These are phyloP conservation scores for Stemphylium vesicarium DNA, from an alignment of 2,329 filamentous ascomycete species.

Conservation along the genomic window DNA sequence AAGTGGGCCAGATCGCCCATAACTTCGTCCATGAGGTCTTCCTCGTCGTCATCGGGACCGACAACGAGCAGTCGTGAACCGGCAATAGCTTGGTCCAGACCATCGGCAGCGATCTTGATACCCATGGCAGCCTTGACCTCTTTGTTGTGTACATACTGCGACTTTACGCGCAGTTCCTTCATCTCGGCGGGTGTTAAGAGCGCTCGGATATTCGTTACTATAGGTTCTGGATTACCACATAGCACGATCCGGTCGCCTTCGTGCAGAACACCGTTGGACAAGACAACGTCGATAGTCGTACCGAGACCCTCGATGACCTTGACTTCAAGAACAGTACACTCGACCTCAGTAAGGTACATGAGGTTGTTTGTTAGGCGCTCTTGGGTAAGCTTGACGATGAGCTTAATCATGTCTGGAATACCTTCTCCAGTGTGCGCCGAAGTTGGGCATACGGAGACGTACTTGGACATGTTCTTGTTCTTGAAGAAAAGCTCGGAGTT, in stretches of 20 bases:
- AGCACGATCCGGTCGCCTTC: conserved; percentile 95
- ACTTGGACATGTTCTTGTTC: conserved; percentile 95
- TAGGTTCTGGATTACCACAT: conserved; percentile 95
- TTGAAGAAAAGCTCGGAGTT: conserved; percentile 97
- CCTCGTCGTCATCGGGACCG: conserved; percentile 93
- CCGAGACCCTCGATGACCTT: conserved; percentile 99
- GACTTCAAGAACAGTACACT: conserved; percentile 97
- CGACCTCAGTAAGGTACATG: conserved; percentile 98
- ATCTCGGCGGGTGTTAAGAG: conserved; percentile 91
- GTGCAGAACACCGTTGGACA: conserved; percentile 92
- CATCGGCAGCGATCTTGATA: conserved; percentile 98
- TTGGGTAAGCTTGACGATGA: conserved; percentile 89
- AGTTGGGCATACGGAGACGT: conserved; percentile 94
- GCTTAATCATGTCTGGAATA: conserved; percentile 98
- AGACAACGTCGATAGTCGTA: conserved; percentile 96
- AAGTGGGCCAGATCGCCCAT: conserved; percentile 92
- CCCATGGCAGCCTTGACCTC: conserved; percentile 97
- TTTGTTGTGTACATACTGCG: conserved; percentile 97
- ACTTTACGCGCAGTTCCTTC: conserved; percentile 94
- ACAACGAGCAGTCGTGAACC: conserved; percentile 94
- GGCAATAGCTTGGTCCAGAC: conserved; percentile 93
- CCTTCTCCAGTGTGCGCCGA: conserved; percentile 99
- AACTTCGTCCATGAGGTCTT: conserved; percentile 95
- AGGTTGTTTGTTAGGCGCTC: conserved; percentile 96
- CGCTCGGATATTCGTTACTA: conserved; percentile 93